Evolutionary conservation across 2,329 filamentous ascomycete genomes (phyloP), one percentile per base, ranked within the genome.

Genomic region (Trichothecium roseum): DNA sequence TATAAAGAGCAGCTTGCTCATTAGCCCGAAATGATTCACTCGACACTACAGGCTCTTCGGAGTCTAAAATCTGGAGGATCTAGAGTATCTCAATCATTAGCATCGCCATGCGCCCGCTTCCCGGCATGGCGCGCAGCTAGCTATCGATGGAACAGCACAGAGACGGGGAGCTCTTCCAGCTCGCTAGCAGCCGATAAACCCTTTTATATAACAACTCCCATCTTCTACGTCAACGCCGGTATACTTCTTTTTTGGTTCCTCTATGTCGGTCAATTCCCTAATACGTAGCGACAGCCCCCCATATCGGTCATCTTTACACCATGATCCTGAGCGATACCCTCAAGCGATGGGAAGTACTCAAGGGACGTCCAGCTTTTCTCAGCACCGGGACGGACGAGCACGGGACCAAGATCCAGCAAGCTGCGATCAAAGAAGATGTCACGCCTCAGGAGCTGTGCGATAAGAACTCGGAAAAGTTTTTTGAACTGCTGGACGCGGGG

Each of bases 141-240:
- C 10, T 24, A 10, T 15, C 53, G 53, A 40, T 58, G 54, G 51
- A 54, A 41, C 38, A 57, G 54, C 49, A 53, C 53, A 12, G 40
- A 45, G 31, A 51, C n/a, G n/a, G n/a, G n/a, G n/a, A n/a, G n/a
- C n/a, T n/a, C n/a, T n/a, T n/a, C n/a, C n/a, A n/a, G 44, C 46
- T 48, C 49, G 3, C 37, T 39, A 30, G 16, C 34, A 34, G 29
- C 35, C 31, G 45, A 51, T 41, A 96, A 96, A 64, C 87, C 89
- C 8, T 95, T 81, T 65, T 98, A 96, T 66, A 70, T 94, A 50
- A 96, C 91, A 5, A 93, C 87, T 8, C 91, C 91, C 3, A 98
- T 98, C 39, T 98, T 96, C 66, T 98, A 98, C 60, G 91, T 98
- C 64, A 98, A 98, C 72, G 85, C 88, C 37, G 78, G 85, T 88